phyloP scores from a whole-genome alignment of 441 rosid species.

The Adansonia grandidieri region DNA sequence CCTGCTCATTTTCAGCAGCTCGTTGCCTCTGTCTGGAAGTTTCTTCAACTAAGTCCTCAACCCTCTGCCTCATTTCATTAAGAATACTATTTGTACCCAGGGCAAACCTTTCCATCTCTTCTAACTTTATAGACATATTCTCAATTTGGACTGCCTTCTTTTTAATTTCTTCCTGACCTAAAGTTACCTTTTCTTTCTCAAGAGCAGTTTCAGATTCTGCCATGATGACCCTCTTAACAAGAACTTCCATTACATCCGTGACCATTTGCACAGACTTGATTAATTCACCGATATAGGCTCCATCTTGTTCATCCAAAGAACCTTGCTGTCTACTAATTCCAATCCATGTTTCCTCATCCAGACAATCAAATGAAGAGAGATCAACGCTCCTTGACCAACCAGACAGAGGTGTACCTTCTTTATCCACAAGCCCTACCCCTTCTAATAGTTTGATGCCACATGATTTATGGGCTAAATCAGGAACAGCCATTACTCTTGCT shows the following conservation, averaged over 20 bases:
- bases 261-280: constrained; percentile 70
- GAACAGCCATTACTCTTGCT: constrained; percentile 63
- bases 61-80: constrained; percentile 71
- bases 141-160: constrained; percentile 71
- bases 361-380: constrained; percentile 50
- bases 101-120: constrained; percentile 78
- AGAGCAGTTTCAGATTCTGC: constrained; percentile 75
- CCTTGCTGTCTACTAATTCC: constrained; percentile 46
- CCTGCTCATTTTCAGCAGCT: constrained; percentile 87
- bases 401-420: constrained; percentile 52
- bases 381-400: constrained; percentile 57
- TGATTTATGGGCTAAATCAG: constrained; percentile 61
- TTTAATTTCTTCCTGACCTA: constrained; percentile 68
- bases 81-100: constrained; percentile 63
- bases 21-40: constrained; percentile 73
- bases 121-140: constrained; percentile 68
- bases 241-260: constrained; percentile 68
- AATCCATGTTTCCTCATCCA: constrained; percentile 52
- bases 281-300: constrained; percentile 58
- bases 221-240: constrained; percentile 69
- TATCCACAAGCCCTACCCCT: constrained; percentile 62
- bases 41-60: constrained; percentile 87
- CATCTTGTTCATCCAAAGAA: constrained; percentile 56
- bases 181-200: constrained; percentile 70
- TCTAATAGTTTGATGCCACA: constrained; percentile 59